These are phyloP conservation scores for Cytospora paraplurivora DNA, from an alignment of 2,329 filamentous ascomycete genomes.

Conservation along the genomic window DNA sequence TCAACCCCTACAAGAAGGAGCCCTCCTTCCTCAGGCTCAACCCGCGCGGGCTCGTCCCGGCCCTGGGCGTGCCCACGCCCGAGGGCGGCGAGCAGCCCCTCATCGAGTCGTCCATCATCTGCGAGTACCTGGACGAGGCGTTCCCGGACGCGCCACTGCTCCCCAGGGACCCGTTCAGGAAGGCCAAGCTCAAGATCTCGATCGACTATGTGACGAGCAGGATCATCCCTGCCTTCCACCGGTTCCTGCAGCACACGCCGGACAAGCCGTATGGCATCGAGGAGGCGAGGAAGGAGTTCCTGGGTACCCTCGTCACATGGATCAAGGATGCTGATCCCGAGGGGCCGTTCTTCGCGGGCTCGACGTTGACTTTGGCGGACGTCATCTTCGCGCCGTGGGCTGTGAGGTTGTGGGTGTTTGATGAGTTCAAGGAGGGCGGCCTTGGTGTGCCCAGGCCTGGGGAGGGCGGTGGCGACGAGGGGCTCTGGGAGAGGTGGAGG, in stretches of 20 bases:
- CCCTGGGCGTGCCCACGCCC: conserved; percentile 52
- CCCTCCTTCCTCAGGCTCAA: conserved; percentile 67
- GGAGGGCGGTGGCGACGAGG: conserved; percentile 52
- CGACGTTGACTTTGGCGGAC: conserved; percentile 63
- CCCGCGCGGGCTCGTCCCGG: conserved; percentile 73
- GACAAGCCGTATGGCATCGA: conserved; percentile 82
- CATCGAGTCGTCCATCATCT: conserved; percentile 70
- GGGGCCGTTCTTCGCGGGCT: conserved; percentile 68
- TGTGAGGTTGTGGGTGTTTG: conserved; percentile 68
- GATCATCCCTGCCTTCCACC: conserved; percentile 69
- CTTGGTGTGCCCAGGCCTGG: conserved; percentile 43
- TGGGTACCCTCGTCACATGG: conserved; percentile 83
- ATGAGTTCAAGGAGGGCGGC: conserved; percentile 66
- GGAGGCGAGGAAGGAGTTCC: conserved; percentile 99
- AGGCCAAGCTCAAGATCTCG: conserved; percentile 68
- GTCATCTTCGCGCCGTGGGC: conserved; percentile 71
- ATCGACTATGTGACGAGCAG: conserved; percentile 68
- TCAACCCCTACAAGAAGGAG: conserved; percentile 75
- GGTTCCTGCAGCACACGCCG: conserved; percentile 55
- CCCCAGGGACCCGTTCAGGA: conserved; percentile 61
- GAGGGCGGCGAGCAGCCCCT: conserved; percentile 55
- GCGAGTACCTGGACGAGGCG: conserved; percentile 73
- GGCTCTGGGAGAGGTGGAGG: conserved; percentile 63
- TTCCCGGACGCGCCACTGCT: conserved; percentile 58
- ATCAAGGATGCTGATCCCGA: conserved; percentile 50